phyloP scores from a whole-genome alignment of 2,329 filamentous ascomycete species.

The Arthroderma sp. region DNA sequence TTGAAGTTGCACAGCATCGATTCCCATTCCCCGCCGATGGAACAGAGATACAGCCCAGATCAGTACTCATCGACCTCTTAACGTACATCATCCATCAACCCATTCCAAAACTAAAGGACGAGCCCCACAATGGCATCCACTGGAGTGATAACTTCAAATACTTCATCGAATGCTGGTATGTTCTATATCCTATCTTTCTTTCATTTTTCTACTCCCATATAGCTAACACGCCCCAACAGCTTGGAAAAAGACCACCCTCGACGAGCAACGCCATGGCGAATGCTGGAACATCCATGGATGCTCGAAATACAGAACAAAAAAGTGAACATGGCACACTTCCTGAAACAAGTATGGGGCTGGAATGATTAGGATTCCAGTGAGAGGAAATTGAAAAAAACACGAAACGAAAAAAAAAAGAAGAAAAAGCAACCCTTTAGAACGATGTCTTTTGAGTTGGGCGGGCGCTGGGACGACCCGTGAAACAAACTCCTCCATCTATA shows the following conservation, averaged over 20 bases:
- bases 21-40: slow-evolving; percentile 97
- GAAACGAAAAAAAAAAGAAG: background rate
- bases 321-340: slow-evolving; percentile 93
- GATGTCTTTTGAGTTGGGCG: background rate
- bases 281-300: slow-evolving; percentile 99
- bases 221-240: slow-evolving; percentile 37
- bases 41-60: slow-evolving; percentile 85
- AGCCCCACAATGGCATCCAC: slow-evolving; percentile 74
- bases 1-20: slow-evolving; percentile 98
- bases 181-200: slow-evolving; percentile 20
- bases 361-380: slow-evolving; percentile 43
- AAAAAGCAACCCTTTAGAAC: background rate
- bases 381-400: background rate
- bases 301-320: slow-evolving; percentile 89
- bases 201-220: too few relatives aligned
- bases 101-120: slow-evolving; percentile 91
- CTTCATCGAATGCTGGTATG: slow-evolving; percentile 98
- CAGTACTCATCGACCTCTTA: slow-evolving; percentile 83
- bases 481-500: background rate
- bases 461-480: slow-evolving; percentile 3
- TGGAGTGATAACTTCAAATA: slow-evolving; percentile 99
- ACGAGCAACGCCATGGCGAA: slow-evolving; percentile 90
- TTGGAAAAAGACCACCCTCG: slow-evolving; percentile 84
- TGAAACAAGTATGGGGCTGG: slow-evolving; percentile 96
- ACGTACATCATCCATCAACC: slow-evolving; percentile 96